Base-by-base conservation (phyloP, 768 basidiomycete species). In the Serpula lacrymans region DNA sequence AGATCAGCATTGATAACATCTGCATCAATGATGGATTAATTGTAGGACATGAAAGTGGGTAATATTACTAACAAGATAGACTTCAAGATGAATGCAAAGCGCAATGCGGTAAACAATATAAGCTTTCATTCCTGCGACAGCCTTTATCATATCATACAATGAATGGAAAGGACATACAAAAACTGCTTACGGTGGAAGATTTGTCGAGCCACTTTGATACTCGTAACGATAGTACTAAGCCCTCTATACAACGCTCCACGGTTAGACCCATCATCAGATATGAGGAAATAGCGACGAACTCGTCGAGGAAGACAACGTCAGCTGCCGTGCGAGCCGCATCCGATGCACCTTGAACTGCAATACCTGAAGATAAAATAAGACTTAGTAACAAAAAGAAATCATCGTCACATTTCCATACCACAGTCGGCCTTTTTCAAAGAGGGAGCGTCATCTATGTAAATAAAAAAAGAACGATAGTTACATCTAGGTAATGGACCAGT, bases 171-270 rank as follows among this genome's bases (percentile, higher is more conserved):
- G 37, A 60, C 51, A 39, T 63, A 58, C 48, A 55, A 59, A 37
- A 65, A 68, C 53, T 67, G 66, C 71, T 68, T 67, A 33, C 72
- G 63, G 46, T 74, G 71, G 59, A 74, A 74, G 48, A 74, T 74
- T 50, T 72, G 69, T 17, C 72, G 59, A 2, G 72, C 68, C 3
- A 69, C 70, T 50, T 72, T 72, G 57, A 74, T 70, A 34, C 65
- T 55, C 6, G 69, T 70, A 46, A 74, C 70, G 42, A 63, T 65
- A 8, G 63, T 60, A 23, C 48, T 55, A 5, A 73, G 56, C 40
- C 72, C 72, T 33, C 31, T 33, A 18, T 7, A 9, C 23, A n/a
- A n/a, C n/a, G n/a, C n/a, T n/a, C 17, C n/a, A n/a, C n/a, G n/a
- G n/a, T n/a, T n/a, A n/a, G n/a, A n/a, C n/a, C n/a, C n/a, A n/a